Percentiles rank a stretch among this genome's conserved stretches.
phyloP scores from a whole-genome alignment of 345 rosid genomes.

The Dimocarpus longan region DNA sequence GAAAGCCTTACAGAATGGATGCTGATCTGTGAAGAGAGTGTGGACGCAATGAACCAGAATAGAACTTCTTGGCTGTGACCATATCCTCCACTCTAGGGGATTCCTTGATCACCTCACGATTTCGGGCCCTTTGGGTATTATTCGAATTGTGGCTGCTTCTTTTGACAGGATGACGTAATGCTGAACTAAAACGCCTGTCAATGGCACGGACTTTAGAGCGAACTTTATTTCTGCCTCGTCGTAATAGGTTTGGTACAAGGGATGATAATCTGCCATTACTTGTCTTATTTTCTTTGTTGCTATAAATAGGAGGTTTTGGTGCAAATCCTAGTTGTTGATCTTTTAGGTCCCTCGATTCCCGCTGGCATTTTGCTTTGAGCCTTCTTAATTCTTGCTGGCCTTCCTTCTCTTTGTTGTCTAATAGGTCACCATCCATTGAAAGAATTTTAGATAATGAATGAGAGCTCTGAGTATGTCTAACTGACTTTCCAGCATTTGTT shows the following conservation, averaged over 20 bases:
- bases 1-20: conserved; percentile 39
- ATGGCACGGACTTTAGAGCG: conserved; percentile 12
- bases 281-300: conserved; percentile 27
- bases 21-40: conserved; percentile 59
- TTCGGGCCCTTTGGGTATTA: conserved; percentile 32
- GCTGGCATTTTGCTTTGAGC: conserved; percentile 68
- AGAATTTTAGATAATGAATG: conserved; percentile 37
- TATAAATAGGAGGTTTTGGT: conserved; percentile 29
- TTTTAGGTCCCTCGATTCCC: conserved; percentile 52
- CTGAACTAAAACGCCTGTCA: conserved; percentile 23
- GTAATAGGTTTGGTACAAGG: conserved; percentile 15
- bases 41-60: conserved; percentile 43
- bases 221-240: conserved; percentile 21
- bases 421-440: conserved; percentile 30
- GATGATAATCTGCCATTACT: conserved; percentile 17
- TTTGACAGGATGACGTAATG: conserved; percentile 12
- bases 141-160: conserved; percentile 40
- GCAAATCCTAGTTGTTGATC: conserved; percentile 50
- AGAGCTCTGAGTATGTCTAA: conserved; percentile 32
- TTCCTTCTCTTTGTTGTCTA: conserved; percentile 43
- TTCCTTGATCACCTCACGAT: conserved; percentile 27
- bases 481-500: conserved; percentile 31
- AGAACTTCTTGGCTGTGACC: conserved; percentile 37
- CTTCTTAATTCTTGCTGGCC: conserved; percentile 62
- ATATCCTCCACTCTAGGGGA: conserved; percentile 25